These are phyloP conservation scores for Ophiosphaerella herpotricha DNA, from an alignment of 2,329 filamentous ascomycete species.

Conservation along the genomic window DNA sequence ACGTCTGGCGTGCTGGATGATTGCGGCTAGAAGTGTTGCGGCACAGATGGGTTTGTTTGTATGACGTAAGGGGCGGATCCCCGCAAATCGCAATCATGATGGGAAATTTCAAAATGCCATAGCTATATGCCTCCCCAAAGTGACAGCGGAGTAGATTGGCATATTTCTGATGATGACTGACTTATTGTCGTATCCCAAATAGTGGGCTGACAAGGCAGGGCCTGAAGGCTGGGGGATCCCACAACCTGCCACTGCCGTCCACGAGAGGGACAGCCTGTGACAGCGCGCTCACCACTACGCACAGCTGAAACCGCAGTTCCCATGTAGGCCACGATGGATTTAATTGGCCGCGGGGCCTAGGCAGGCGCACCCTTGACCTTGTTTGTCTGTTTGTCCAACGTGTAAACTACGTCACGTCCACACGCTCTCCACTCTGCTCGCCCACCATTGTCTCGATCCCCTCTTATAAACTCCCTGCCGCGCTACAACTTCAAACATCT, in stretches of 20 bases:
- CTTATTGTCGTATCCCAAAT: too few relatives aligned
- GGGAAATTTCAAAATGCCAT: conserved; percentile 37
- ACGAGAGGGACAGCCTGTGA: conserved; percentile 8
- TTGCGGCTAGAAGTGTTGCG: conserved; percentile 16
- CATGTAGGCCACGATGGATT: conserved; percentile 10
- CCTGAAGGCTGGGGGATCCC: not conserved
- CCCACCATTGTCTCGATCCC: conserved; percentile 27
- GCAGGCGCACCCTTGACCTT: conserved; percentile 24
- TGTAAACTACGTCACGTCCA: conserved; percentile 38
- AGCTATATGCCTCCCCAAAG: not conserved
- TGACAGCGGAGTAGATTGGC: too few relatives aligned
- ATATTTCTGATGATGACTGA: too few relatives aligned
- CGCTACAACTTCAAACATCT: conserved; percentile 13
- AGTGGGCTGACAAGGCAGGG: not conserved
- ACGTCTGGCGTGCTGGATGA: too few relatives aligned
- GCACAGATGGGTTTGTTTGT: conserved; percentile 11
- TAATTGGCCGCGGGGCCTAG: conserved; percentile 27
- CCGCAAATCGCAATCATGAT: conserved; percentile 30
- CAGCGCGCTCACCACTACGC: conserved; percentile 27
- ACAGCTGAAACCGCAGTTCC: conserved; percentile 20
- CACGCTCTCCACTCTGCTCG: conserved; percentile 11
- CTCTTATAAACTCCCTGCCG: conserved; percentile 28
- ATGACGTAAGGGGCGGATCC: conserved; percentile 21
- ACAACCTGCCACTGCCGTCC: not conserved
- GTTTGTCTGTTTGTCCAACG: conserved; percentile 24